These are phyloP conservation scores for Calycina marina DNA, from an alignment of 2,329 filamentous ascomycete genomes.

Conservation along the genomic window DNA sequence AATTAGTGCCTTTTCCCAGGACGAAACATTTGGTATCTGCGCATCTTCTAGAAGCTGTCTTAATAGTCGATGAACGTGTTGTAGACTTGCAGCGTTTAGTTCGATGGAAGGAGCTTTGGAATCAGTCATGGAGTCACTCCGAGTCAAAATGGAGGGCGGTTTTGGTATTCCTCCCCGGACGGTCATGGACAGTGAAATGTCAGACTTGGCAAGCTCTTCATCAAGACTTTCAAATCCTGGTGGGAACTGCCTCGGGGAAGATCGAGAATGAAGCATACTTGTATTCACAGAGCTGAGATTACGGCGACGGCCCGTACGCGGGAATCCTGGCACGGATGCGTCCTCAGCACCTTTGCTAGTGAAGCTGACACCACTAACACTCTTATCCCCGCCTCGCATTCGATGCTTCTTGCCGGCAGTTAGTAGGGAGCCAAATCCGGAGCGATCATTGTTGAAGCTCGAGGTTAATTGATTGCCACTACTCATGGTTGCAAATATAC, in stretches of 20 bases:
- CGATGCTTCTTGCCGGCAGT: constrained; percentile 64
- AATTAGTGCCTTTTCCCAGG: constrained; percentile 82
- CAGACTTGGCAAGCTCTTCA: constrained; percentile 15
- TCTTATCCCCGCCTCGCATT: constrained; percentile 58
- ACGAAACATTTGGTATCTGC: constrained; percentile 52
- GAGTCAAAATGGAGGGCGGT: constrained; percentile 36
- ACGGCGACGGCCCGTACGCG: constrained; percentile 53
- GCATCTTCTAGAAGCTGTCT: constrained; percentile 71
- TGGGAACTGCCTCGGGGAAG: constrained; percentile 51
- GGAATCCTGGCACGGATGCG: constrained; percentile 40
- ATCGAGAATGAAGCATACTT: constrained; percentile 46
- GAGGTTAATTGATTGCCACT: constrained; percentile 47
- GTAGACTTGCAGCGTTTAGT: constrained; percentile 72
- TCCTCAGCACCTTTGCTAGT: constrained; percentile 54
- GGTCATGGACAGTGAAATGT: constrained; percentile 10
- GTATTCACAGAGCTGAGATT: constrained; percentile 77
- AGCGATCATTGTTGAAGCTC: constrained; percentile 59
- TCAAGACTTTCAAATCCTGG: constrained; percentile 23
- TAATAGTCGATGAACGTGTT: constrained; percentile 76
- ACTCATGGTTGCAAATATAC: constrained; percentile 65
- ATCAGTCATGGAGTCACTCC: constrained; percentile 73
- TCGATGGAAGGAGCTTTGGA: constrained; percentile 62
- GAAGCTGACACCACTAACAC: constrained; percentile 54
- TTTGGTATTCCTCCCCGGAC: too few species aligned
- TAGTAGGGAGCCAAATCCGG: constrained; percentile 55